Percentiles rank a stretch among this genome's conserved stretches.
Conservation (phyloP, 2,329 filamentous ascomycete genomes). For the Pochonia chlamydosporia region DNA sequence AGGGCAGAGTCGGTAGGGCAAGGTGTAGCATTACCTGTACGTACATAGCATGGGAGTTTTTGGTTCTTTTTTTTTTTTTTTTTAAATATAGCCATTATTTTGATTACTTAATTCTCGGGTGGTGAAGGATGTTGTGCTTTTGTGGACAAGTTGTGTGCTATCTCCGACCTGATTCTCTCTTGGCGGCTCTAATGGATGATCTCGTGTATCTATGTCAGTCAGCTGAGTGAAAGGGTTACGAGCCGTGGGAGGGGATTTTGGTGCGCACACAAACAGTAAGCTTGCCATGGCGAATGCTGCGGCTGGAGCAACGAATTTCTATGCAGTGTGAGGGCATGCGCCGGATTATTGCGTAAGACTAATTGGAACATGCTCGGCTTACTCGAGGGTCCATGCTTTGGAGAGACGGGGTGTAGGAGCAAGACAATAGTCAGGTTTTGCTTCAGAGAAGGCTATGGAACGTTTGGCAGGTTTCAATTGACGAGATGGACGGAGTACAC, state of each 20-base stretch:
- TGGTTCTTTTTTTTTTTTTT: not conserved
- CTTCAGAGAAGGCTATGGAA: too few species aligned
- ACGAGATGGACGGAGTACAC: too few species aligned
- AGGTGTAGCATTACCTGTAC: slow-evolving; percentile 12
- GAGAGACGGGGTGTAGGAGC: too few species aligned
- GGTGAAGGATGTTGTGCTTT: too few species aligned
- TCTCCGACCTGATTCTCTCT: slow-evolving; percentile 23
- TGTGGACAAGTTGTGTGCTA: too few species aligned
- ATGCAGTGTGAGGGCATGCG: not conserved
- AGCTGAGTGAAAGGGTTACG: not conserved
- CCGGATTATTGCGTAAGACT: not conserved
- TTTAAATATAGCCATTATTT: not conserved
- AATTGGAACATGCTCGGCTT: not conserved
- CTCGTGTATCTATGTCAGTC: slow-evolving; percentile 29
- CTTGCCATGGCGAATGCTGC: slow-evolving; percentile 50
- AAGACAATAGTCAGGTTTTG: too few species aligned
- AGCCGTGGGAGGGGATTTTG: not conserved
- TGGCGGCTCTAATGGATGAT: slow-evolving; percentile 33
- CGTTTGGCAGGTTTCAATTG: too few species aligned
- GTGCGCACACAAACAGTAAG: slow-evolving; percentile 39
- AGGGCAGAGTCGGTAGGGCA: not conserved
- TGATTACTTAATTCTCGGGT: too few species aligned
- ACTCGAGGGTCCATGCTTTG: slow-evolving; percentile 24
- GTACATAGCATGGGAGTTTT: slow-evolving; percentile 10
- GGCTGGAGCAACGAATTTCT: slow-evolving; percentile 43